Percentiles rank a stretch among this genome's conserved stretches.
These are phyloP conservation scores for Phanerodontia chrysosporium DNA, from an alignment of 768 basidiomycete genomes.

Conservation along the genomic window DNA sequence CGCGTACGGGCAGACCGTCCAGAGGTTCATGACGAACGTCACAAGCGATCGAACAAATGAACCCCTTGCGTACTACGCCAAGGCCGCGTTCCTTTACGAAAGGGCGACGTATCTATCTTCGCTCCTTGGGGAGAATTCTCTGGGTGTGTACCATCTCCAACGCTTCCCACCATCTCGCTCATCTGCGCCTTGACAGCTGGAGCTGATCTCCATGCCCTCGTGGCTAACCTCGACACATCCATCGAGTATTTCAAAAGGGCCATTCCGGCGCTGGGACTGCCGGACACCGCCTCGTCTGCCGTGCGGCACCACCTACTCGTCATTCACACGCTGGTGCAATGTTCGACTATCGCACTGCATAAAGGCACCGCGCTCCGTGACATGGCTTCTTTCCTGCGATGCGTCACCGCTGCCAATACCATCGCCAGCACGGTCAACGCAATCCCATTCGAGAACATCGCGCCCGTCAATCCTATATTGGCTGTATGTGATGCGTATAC, in stretches of 20 bases:
- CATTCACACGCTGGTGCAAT: conserved; percentile 4
- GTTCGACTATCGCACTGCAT: conserved; percentile 8
- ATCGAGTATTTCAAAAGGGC: conserved; percentile 10
- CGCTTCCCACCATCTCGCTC: no score
- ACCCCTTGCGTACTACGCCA: conserved; percentile 5
- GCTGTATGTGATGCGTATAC: conserved; percentile 1
- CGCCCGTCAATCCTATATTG: conserved; percentile 8
- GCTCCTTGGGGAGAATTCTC: background rate
- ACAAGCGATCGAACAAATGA: background rate
- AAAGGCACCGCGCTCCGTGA: background rate
- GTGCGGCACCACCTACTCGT: conserved; percentile 8
- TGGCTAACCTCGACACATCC: conserved; percentile 4
- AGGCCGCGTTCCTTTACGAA: conserved; percentile 13
- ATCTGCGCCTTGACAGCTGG: background rate
- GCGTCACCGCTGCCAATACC: conserved; percentile 9
- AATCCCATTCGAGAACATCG: background rate
- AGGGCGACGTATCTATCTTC: conserved; percentile 1
- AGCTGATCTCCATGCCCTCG: background rate
- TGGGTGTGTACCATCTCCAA: background rate
- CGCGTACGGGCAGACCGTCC: conserved; percentile 4
- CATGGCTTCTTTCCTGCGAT: background rate
- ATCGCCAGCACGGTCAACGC: background rate
- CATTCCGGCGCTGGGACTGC: background rate
- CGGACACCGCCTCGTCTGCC: background rate
- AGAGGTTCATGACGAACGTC: conserved; percentile 3